Conservation (phyloP, 306 rosid species). For the Malus sieversii region DNA sequence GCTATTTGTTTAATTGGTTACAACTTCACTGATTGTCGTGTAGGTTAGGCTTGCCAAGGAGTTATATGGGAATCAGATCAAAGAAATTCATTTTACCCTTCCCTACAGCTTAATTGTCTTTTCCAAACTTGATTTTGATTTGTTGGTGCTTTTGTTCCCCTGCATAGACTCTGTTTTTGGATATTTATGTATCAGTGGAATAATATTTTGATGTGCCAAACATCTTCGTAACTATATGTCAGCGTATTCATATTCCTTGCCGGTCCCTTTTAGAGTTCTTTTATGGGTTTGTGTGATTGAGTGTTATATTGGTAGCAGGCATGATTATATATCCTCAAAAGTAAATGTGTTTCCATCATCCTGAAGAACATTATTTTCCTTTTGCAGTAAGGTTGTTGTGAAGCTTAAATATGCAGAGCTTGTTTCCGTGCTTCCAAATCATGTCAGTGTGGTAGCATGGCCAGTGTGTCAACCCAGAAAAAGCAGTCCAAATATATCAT, state of each 20-base stretch:
- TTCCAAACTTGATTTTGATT: constrained; percentile 59
- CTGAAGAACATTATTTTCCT: constrained; percentile 25
- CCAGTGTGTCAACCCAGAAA: constrained; percentile 50
- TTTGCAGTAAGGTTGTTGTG: constrained; percentile 83
- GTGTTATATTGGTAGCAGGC: not conserved
- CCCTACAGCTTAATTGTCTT: constrained; percentile 72
- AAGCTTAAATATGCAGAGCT: constrained; percentile 80
- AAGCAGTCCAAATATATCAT: constrained; percentile 23
- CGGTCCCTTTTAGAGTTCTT: not conserved
- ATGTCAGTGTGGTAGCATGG: constrained; percentile 70
- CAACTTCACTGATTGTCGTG: constrained; percentile 14
- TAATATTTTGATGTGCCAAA: not conserved
- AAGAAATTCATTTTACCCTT: constrained; percentile 75
- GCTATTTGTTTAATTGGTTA: not conserved
- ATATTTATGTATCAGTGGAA: not conserved
- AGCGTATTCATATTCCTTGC: not conserved
- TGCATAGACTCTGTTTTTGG: not conserved
- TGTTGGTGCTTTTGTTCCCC: constrained; percentile 47
- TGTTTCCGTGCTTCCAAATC: constrained; percentile 60
- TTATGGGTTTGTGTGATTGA: not conserved
- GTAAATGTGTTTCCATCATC: not conserved
- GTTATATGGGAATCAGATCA: constrained; percentile 83
- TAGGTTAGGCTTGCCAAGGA: constrained; percentile 94
- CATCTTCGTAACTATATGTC: not conserved
- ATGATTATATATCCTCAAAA: not conserved